Evolutionary conservation across 1,139 yeast species (phyloP).

Genomic region (Yamadazyma aaseri): DNA sequence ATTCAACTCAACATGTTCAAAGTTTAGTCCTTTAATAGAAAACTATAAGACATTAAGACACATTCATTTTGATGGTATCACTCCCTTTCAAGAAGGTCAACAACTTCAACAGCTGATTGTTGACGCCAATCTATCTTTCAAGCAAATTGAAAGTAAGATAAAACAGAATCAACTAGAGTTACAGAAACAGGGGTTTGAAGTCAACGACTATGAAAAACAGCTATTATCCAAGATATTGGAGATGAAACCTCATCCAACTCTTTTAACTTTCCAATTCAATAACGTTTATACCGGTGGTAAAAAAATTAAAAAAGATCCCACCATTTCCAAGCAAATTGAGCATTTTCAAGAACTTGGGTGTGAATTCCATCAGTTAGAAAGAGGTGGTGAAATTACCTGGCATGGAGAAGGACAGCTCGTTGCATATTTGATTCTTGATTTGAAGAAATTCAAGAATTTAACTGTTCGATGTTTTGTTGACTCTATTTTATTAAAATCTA

Average conservation of each 20-base stretch:
- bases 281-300: slow-evolving; percentile 91
- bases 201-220: slow-evolving; percentile 46
- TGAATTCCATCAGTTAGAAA: slow-evolving; percentile 64
- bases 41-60: slow-evolving; percentile 51
- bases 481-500: slow-evolving; percentile 61
- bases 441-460: slow-evolving; percentile 56
- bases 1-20: slow-evolving; percentile 14
- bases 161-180: slow-evolving; percentile 37
- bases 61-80: slow-evolving; percentile 56
- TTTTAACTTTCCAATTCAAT: slow-evolving; percentile 77
- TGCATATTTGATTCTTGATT: slow-evolving; percentile 77
- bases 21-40: slow-evolving; percentile 32
- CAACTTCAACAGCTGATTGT: slow-evolving; percentile 61
- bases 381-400: slow-evolving; percentile 98
- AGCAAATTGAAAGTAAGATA: slow-evolving; percentile 52
- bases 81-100: slow-evolving; percentile 60
- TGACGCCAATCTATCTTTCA: slow-evolving; percentile 61
- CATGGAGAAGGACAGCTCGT: slow-evolving; percentile 97
- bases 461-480: slow-evolving; percentile 75
- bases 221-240: slow-evolving; percentile 43
- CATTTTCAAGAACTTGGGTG: slow-evolving; percentile 43
- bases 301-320: slow-evolving; percentile 56
- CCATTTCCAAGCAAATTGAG: slow-evolving; percentile 29
- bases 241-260: slow-evolving; percentile 60
- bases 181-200: slow-evolving; percentile 36